Percentiles rank a stretch among this genome's conserved stretches.
Conservation (phyloP, 2,329 filamentous ascomycete species). For the Tolypocladium cylindrosporum region DNA sequence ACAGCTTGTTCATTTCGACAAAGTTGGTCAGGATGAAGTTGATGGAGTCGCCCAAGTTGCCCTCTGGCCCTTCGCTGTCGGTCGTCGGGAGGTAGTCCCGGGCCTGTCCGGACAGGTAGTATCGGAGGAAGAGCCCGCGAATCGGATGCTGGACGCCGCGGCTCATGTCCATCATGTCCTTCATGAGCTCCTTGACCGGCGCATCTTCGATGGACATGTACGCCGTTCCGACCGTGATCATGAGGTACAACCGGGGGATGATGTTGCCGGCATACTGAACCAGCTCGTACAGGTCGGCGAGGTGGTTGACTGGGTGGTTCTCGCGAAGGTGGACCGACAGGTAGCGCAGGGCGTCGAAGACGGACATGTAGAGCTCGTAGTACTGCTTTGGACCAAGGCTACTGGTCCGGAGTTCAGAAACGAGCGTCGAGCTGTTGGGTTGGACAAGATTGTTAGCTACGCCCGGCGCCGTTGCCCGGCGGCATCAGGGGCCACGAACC, state of each 20-base stretch:
- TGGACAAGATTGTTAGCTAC: background rate
- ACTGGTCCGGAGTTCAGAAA: constrained; percentile 95
- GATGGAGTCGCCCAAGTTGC: constrained; percentile 93
- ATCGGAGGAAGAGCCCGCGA: constrained; percentile 86
- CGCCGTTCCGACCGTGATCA: constrained; percentile 98
- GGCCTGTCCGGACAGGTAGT: constrained; percentile 92
- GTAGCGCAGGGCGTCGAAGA: constrained; percentile 95
- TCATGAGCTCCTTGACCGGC: constrained; percentile 99
- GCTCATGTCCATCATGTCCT: constrained; percentile 99
- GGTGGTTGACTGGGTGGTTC: constrained; percentile 94
- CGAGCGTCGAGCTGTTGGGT: constrained; percentile 74
- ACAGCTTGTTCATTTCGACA: constrained; percentile 99
- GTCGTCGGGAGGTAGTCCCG: constrained; percentile 78
- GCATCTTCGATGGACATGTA: constrained; percentile 99
- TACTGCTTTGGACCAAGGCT: constrained; percentile 98
- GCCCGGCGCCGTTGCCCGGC: background rate
- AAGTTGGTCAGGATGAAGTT: constrained; percentile 98
- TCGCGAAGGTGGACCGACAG: constrained; percentile 94
- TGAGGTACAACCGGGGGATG: constrained; percentile 88
- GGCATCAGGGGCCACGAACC: constrained; percentile 47
- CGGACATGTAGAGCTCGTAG: constrained; percentile 98
- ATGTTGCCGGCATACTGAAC: constrained; percentile 99
- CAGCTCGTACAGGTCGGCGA: constrained; percentile 94
- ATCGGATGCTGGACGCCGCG: constrained; percentile 95
- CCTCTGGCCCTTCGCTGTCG: constrained; percentile 81